Conservation (phyloP, 2,329 filamentous ascomycete species). For the Penicillium verrucosum region DNA sequence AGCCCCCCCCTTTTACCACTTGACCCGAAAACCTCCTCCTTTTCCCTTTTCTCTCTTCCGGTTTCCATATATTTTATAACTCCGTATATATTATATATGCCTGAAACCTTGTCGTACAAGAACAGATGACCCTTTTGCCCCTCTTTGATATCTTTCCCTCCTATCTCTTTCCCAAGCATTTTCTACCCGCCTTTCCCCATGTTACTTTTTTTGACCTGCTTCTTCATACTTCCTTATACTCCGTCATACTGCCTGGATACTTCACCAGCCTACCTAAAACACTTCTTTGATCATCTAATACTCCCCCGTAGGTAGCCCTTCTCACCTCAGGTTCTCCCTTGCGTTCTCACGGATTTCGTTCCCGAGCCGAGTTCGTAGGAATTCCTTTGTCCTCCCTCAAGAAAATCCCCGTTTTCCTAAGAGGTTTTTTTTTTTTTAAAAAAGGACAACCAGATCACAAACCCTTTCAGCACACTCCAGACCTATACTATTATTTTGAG, state of each 20-base stretch:
- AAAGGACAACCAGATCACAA: background rate
- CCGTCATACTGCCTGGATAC: background rate
- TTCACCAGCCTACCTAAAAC: background rate
- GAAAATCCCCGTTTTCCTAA: background rate
- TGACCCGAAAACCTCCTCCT: background rate
- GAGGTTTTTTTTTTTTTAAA: background rate
- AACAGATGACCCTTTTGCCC: conserved; percentile 7
- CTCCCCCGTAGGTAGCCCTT: background rate
- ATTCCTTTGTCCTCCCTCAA: background rate
- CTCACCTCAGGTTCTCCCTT: background rate
- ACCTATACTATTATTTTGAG: background rate
- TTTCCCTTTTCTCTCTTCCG: background rate
- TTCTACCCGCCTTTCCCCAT: conserved; percentile 6
- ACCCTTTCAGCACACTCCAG: background rate
- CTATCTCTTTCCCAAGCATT: background rate
- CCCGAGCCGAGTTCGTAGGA: background rate
- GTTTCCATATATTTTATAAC: background rate
- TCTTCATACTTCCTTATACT: conserved; percentile 4
- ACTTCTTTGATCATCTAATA: background rate
- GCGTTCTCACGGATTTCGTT: background rate
- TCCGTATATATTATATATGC: background rate
- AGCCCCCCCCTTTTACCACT: conserved; percentile 14
- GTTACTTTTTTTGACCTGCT: conserved; percentile 5
- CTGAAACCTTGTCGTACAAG: conserved; percentile 1
- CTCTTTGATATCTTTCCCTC: conserved; percentile 3